A percentile compares a stretch with the other conserved stretches of the same genome.
Conservation (phyloP, 257 asterid species). For the Hygrophila difformis region DNA sequence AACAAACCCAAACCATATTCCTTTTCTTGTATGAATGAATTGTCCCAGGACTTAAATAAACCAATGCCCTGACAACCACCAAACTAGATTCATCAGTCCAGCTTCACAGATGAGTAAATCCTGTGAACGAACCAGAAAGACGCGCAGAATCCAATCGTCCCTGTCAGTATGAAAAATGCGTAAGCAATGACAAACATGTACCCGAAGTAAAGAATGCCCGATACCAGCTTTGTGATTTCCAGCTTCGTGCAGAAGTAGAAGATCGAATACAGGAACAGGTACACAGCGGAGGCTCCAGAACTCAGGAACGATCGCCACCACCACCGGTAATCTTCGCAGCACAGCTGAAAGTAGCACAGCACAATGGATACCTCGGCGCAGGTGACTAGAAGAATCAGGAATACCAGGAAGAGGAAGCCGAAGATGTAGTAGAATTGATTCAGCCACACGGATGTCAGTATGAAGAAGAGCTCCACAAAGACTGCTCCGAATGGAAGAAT, state of each 20-base stretch:
- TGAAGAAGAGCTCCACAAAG: slow-evolving; percentile 45
- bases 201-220: slow-evolving; percentile 42
- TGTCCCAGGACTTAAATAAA: no score
- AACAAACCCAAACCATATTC: no score
- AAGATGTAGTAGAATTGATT: slow-evolving; percentile 53
- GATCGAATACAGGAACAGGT: slow-evolving; percentile 32
- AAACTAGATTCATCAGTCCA: no score
- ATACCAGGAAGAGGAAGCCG: slow-evolving; percentile 41
- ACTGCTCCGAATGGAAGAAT: slow-evolving; percentile 48
- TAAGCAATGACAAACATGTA: slow-evolving; percentile 40
- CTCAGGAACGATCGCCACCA: slow-evolving; percentile 49
- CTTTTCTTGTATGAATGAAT: no score
- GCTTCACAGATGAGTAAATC: slow-evolving; percentile 43
- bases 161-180: slow-evolving; percentile 40
- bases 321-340: slow-evolving; percentile 46
- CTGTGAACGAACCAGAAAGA: slow-evolving; percentile 42
- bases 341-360: slow-evolving; percentile 44
- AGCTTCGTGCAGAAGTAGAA: slow-evolving; percentile 41
- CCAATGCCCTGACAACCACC: no score
- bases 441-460: slow-evolving; percentile 46
- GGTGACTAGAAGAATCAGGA: slow-evolving; percentile 35
- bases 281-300: slow-evolving; percentile 43
- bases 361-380: slow-evolving; percentile 44
- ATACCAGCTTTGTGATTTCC: slow-evolving; percentile 38
- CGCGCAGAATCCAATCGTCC: slow-evolving; percentile 44